Percentiles rank a stretch among this genome's conserved stretches.
These are phyloP conservation scores for Blastosporella zonata DNA, from an alignment of 1,284 basidiomycete genomes.

Conservation along the genomic window DNA sequence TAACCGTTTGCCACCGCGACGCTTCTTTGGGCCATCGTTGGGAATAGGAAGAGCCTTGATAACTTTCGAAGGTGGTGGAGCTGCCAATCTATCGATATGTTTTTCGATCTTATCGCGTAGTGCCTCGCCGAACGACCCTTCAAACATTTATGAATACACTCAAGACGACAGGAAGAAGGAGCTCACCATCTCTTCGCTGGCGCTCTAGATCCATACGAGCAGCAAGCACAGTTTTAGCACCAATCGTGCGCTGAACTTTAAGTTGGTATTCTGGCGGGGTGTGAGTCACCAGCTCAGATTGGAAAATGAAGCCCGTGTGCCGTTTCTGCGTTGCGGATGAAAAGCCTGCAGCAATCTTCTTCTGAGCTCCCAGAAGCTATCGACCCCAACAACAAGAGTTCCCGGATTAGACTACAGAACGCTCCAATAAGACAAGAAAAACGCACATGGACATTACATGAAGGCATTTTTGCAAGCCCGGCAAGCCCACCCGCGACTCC, in stretches of 20 bases:
- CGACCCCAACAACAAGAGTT: conserved; percentile 5
- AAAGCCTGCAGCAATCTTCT: conserved; percentile 86
- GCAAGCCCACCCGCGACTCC: conserved; percentile 94
- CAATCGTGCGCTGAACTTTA: conserved; percentile 90
- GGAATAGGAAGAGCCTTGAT: conserved; percentile 95
- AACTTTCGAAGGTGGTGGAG: conserved; percentile 93
- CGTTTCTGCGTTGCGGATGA: conserved; percentile 78
- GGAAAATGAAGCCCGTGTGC: conserved; percentile 97
- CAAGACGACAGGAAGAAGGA: conserved; percentile 19
- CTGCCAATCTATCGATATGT: conserved; percentile 88
- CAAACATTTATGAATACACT: background rate
- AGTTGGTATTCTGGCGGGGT: conserved; percentile 91
- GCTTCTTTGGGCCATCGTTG: conserved; percentile 92
- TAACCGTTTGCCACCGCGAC: conserved; percentile 90
- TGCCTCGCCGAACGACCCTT: conserved; percentile 77
- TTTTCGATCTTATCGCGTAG: conserved; percentile 87
- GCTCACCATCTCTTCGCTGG: conserved; percentile 67
- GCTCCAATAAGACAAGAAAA: background rate
- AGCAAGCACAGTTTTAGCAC: conserved; percentile 88
- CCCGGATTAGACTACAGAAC: conserved; percentile 1
- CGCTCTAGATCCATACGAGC: conserved; percentile 92
- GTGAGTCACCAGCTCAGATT: conserved; percentile 82
- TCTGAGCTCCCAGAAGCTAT: conserved; percentile 90
- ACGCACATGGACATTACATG: conserved; percentile 91
- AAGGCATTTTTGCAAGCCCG: conserved; percentile 91